Percentiles rank a stretch among this genome's conserved stretches.
These are phyloP conservation scores for Raphanus raphanistrum DNA, from an alignment of 345 rosid genomes.

Conservation along the genomic window DNA sequence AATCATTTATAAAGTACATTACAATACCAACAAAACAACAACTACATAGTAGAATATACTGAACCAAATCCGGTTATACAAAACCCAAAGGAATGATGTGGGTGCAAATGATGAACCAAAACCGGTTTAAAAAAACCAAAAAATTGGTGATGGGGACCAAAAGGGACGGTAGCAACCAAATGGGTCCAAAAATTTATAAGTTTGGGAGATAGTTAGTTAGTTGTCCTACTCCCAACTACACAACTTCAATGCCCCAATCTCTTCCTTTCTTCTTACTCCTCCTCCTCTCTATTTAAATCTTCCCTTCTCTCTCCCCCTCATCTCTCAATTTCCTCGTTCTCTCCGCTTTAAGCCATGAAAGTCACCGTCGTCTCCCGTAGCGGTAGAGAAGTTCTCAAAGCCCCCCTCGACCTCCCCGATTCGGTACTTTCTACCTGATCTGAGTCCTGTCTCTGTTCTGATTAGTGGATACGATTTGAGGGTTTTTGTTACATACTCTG, in stretches of 20 bases:
- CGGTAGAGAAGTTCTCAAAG: slow-evolving; percentile 82
- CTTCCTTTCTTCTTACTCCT: slow-evolving; percentile 8
- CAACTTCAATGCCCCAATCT: slow-evolving; percentile 34
- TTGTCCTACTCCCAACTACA: slow-evolving; percentile 41
- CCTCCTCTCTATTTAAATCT: slow-evolving; percentile 18
- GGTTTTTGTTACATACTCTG: not conserved
- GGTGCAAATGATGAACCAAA: not conserved
- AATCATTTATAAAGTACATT: too few relatives aligned
- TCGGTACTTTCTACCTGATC: slow-evolving; percentile 52
- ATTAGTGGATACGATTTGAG: slow-evolving; percentile 10
- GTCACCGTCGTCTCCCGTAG: slow-evolving; percentile 76
- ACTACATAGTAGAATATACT: too few relatives aligned
- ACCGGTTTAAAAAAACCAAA: not conserved
- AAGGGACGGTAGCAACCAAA: not conserved
- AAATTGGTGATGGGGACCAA: not conserved
- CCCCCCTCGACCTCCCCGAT: slow-evolving; percentile 70
- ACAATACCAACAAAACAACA: too few relatives aligned
- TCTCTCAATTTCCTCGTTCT: slow-evolving; percentile 31
- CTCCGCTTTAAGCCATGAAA: slow-evolving; percentile 54
- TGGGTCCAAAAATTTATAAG: slow-evolving; percentile 1
- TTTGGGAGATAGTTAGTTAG: slow-evolving; percentile 33
- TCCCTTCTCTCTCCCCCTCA: not conserved
- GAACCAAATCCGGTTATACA: not conserved
- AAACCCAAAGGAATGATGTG: not conserved
- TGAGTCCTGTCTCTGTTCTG: not conserved